Evolutionary conservation across 495 filamentous ascomycete genomes (phyloP).

Genomic region (Lineolata rhizophorae): DNA sequence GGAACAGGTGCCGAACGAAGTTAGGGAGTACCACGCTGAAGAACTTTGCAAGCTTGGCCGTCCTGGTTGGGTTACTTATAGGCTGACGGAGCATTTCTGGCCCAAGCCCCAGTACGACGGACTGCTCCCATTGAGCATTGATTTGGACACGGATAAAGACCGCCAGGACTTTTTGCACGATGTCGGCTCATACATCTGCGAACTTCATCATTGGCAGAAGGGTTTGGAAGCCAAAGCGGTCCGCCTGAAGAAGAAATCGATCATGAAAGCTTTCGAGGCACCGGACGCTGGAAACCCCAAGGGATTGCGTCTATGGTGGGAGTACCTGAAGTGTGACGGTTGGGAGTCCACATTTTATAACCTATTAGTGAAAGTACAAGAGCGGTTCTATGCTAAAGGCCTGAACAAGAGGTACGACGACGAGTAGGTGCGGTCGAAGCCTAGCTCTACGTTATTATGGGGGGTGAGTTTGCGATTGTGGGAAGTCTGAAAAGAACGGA

Average conservation of each 20-base stretch:
- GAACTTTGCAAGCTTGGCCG: slow-evolving; percentile 9
- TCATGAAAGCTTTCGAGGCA: slow-evolving; percentile 14
- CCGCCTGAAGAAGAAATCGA: slow-evolving; percentile 10
- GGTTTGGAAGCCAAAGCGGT: slow-evolving; percentile 10
- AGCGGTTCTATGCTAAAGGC: no score
- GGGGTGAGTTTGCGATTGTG: no score
- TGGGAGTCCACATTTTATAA: slow-evolving; percentile 14
- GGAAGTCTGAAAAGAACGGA: no score
- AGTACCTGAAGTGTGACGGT: slow-evolving; percentile 18
- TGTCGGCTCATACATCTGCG: slow-evolving; percentile 9
- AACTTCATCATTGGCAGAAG: slow-evolving; percentile 15
- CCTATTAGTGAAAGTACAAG: slow-evolving; percentile 8
- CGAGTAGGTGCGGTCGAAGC: no score
- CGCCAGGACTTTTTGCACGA: no score
- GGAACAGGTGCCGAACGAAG: slow-evolving; percentile 11
- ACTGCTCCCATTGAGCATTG: no score
- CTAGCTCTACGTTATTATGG: no score
- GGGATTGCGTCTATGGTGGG: slow-evolving; percentile 17
- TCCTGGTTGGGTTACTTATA: slow-evolving; percentile 15
- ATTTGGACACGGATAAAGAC: neutral
- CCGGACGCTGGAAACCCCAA: slow-evolving; percentile 14
- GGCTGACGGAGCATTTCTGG: slow-evolving; percentile 17
- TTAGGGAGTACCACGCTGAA: slow-evolving; percentile 15
- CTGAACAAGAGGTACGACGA: no score
- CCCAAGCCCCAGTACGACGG: slow-evolving; percentile 15